phyloP scores from a whole-genome alignment of 805 yeast genomes.

The Cyberlindnera mrakii region DNA sequence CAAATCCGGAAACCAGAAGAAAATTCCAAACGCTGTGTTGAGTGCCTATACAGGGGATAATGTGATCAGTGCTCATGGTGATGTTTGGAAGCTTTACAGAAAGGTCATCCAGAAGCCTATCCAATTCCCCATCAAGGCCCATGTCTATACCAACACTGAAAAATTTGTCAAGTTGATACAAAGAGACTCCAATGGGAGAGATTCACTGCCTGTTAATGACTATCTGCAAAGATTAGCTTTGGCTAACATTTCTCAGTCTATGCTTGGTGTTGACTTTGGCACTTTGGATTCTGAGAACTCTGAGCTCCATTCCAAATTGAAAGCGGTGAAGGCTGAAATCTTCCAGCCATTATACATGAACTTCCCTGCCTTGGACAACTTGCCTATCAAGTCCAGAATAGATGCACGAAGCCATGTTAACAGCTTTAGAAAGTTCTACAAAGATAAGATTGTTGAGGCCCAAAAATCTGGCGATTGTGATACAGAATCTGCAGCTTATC shows the following conservation, averaged over 20 bases:
- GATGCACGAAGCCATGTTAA: constrained; percentile 38
- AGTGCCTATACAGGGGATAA: constrained; percentile 56
- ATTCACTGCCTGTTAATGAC: constrained; percentile 28
- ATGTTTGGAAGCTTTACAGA: constrained; percentile 44
- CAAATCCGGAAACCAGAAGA: constrained; percentile 55
- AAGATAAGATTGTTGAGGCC: constrained; percentile 28
- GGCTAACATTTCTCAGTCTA: constrained; percentile 44
- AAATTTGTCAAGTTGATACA: constrained; percentile 27
- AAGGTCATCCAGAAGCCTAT: constrained; percentile 39
- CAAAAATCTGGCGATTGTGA: constrained; percentile 18
- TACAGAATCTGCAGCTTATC: constrained; percentile 33
- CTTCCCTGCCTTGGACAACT: constrained; percentile 46
- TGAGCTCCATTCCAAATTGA: constrained; percentile 35
- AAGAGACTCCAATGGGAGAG: constrained; percentile 6
- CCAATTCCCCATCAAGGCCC: constrained; percentile 39
- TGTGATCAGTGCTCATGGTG: constrained; percentile 53
- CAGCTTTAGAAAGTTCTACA: constrained; percentile 33
- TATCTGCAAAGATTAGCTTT: constrained; percentile 41
- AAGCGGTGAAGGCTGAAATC: constrained; percentile 42
- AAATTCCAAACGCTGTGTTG: constrained; percentile 49
- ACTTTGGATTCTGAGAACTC: constrained; percentile 27
- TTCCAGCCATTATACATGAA: constrained; percentile 49
- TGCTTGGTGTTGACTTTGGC: constrained; percentile 43
- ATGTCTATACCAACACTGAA: constrained; percentile 33
- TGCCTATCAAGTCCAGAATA: constrained; percentile 43